Evolutionary conservation across 176 grass and related monocot species (phyloP), one percentile per base, ranked within the genome.

Genomic region (Stipa capillata): DNA sequence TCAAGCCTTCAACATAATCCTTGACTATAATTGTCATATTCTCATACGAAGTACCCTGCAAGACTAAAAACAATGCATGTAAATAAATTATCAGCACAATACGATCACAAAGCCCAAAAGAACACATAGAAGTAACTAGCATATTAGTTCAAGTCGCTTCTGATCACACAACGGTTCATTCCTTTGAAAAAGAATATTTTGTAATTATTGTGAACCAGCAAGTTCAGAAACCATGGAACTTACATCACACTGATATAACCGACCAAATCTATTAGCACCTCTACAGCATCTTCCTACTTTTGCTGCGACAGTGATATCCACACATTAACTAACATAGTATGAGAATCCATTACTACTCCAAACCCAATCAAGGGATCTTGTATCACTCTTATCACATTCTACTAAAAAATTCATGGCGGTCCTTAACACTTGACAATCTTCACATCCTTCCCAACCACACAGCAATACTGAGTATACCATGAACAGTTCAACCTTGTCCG

Each of bases 21-120:
- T 85, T 83, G 23, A 89, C 88, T 88, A 95, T 95, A 31, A 89
- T 49, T 7, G 90, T 99, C 96, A 99, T 99, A 85, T 99, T 99
- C 50, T 91, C 96, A 72, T 99, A 93, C 18, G 92, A 82, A 75
- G 79, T 94, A 76, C 92, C 96, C 96, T 99, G 96, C 44, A 93
- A 82, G 33, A 56, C 7, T 80, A 62, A 82, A 83, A 77, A 25
- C 0, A 12, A 43, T 41, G 37, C 13, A 79, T 31, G 50, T 86
- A 89, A 53, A 82, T 68, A 82, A n/a, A 84, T 34, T 79, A 76
- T 24, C 8, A 21, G 34, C 48, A 57, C 2, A 36, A 16, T 61
- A 33, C 35, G 88, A 85, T 33, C 40, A 80, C 32, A 89, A n/a
- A 74, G 27, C 84, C 8, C 84, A 73, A 73, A 89, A 79, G 29